Percentiles rank a stretch among this genome's conserved stretches.
These are phyloP conservation scores for Mortierella alpina DNA, from an alignment of 192 early-diverging fungal genomes.

Conservation along the genomic window DNA sequence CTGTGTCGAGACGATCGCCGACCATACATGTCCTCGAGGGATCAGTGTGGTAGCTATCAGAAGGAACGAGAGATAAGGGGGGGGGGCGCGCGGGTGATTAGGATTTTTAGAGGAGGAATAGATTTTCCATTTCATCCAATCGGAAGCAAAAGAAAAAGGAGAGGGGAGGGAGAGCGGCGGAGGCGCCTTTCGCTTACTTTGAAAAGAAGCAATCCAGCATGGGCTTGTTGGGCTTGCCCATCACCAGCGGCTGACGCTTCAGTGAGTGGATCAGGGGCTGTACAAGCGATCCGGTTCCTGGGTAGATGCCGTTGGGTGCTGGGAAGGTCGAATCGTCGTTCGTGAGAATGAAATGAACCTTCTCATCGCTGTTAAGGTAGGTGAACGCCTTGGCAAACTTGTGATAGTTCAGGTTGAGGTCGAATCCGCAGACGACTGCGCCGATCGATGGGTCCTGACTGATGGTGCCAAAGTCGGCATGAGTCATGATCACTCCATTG, in stretches of 20 bases:
- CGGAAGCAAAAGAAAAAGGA: background rate
- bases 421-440: slow-evolving; percentile 95
- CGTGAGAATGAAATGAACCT: slow-evolving; percentile 89
- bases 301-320: slow-evolving; percentile 76
- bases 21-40: slow-evolving; percentile 92
- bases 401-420: slow-evolving; percentile 91
- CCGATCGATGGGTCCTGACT: slow-evolving; percentile 69
- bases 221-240: slow-evolving; percentile 93
- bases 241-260: slow-evolving; percentile 82
- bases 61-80: background rate
- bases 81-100: background rate
- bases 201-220: slow-evolving; percentile 95
- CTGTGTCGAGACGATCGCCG: slow-evolving; percentile 95
- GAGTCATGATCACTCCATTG: slow-evolving; percentile 36
- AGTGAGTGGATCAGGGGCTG: slow-evolving; percentile 80
- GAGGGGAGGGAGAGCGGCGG: background rate
- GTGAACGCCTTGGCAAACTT: slow-evolving; percentile 93
- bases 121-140: background rate
- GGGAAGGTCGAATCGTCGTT: slow-evolving; percentile 95
- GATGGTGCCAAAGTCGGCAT: slow-evolving; percentile 29
- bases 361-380: slow-evolving; percentile 76
- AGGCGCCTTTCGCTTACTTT: slow-evolving; percentile 76
- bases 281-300: slow-evolving; percentile 88
- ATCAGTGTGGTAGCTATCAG: slow-evolving; percentile 74
- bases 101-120: background rate